These are phyloP conservation scores for Trametes meyenii DNA, from an alignment of 768 basidiomycete genomes.

Conservation along the genomic window DNA sequence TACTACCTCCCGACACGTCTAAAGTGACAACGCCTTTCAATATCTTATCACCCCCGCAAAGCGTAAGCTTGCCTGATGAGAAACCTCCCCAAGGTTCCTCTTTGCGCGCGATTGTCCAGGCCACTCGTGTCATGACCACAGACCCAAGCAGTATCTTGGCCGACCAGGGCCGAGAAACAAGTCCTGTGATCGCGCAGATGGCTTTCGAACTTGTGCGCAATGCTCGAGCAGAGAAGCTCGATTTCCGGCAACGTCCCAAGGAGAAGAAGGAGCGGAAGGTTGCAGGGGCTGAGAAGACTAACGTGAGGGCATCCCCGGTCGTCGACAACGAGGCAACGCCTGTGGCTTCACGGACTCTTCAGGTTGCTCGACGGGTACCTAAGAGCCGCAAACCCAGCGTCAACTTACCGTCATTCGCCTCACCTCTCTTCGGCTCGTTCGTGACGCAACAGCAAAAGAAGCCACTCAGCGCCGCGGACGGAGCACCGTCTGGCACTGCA, in stretches of 20 bases:
- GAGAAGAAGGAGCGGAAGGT: conserved; percentile 42
- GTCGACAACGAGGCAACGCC: conserved; percentile 46
- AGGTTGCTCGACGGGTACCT: conserved; percentile 15
- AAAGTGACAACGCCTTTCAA: not conserved
- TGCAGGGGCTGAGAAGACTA: conserved; percentile 14
- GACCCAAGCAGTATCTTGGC: conserved; percentile 75
- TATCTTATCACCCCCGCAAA: conserved; percentile 22
- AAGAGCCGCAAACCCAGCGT: conserved; percentile 28
- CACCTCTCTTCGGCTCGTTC: conserved; percentile 65
- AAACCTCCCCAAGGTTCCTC: conserved; percentile 60
- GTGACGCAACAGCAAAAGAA: conserved; percentile 55
- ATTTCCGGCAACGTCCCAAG: conserved; percentile 50
- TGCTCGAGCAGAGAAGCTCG: conserved; percentile 64
- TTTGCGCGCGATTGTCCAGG: conserved; percentile 76
- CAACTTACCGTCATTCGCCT: conserved; percentile 41
- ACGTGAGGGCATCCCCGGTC: not conserved
- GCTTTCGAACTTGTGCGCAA: conserved; percentile 70
- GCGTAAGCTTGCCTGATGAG: conserved; percentile 26
- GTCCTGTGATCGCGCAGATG: conserved; percentile 58
- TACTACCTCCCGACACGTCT: conserved; percentile 7
- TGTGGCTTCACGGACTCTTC: conserved; percentile 31
- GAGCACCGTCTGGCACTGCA: not conserved
- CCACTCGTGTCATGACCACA: conserved; percentile 85
- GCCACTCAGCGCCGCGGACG: not conserved
- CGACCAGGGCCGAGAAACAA: conserved; percentile 68